Evolutionary conservation across 768 basidiomycete genomes (phyloP), one percentile per base, ranked within the genome.

Genomic region (Suillus bovinus): DNA sequence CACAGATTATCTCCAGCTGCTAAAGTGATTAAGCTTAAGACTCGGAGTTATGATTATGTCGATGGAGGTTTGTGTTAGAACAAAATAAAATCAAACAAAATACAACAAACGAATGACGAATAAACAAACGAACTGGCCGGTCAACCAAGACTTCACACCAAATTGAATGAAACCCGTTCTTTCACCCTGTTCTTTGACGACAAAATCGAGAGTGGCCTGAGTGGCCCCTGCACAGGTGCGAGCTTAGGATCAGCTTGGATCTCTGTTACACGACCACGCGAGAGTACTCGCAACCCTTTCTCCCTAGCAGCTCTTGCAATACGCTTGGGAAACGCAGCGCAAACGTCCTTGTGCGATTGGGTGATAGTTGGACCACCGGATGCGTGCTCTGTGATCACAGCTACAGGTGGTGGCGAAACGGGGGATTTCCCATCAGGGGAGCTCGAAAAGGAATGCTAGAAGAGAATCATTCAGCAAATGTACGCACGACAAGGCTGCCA

Each of bases 201-300:
- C n/a, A 52, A 38, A 63, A 63, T 73, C 24, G 73, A 73, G 8
- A 75, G 39, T 16, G 74, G 74, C 4, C 72, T 72, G 20, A 74
- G 69, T 20, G 74, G 72, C 11, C 62, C 74, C 17, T 72, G 72
- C 17, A 75, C 72, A 33, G 72, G 72, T 3, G 72, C 71, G 38
- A 74, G 72, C 62, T 76, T 74, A 16, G 72, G 74, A 41, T 74
- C 71, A n/a, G 64, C 60, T 4, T 62, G 44, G n/a, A 74, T 74
- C 22, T 70, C 69, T 52, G 71, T 69, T 4, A 52, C 65, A 2
- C 71, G 66, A 53, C 74, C 72, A 36, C 39, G 56, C n/a, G 74
- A 67, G 29, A 74, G 65, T 24, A 60, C 50, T 29, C 31, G 20
- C 11, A 31, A 52, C 20, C 50, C 39, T 39, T 63, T 68, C 63